These are phyloP conservation scores for Kuraishia hungarica DNA, from an alignment of 805 yeast genomes.

Conservation along the genomic window DNA sequence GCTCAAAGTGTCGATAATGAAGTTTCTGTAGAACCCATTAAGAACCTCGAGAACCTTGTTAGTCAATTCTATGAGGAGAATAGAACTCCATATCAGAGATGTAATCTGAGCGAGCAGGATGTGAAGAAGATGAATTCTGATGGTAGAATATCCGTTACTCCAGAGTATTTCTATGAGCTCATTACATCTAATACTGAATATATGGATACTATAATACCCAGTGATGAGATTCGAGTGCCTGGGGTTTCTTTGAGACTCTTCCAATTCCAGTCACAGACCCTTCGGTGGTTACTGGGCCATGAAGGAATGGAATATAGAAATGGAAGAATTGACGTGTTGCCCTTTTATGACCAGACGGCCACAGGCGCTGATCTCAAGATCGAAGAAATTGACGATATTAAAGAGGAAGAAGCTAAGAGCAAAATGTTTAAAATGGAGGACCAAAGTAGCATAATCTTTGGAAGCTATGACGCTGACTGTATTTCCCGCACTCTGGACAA, in stretches of 20 bases:
- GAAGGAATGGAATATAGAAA: constrained; percentile 33
- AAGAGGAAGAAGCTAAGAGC: constrained; percentile 4
- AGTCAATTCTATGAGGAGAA: neutral
- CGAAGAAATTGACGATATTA: neutral
- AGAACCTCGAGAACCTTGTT: neutral
- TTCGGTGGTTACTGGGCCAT: constrained; percentile 45
- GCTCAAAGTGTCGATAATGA: neutral
- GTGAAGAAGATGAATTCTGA: neutral
- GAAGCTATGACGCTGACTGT: neutral
- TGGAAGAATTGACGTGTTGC: neutral
- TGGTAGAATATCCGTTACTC: neutral
- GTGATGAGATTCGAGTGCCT: constrained; percentile 17
- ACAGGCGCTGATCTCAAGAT: neutral
- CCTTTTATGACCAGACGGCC: neutral
- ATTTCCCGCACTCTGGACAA: constrained; percentile 23
- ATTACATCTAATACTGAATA: constrained; percentile 35
- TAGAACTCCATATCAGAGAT: neutral
- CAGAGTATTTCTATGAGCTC: constrained; percentile 34
- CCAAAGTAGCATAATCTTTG: neutral
- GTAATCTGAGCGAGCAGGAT: neutral
- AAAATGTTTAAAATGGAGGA: constrained; percentile 13
- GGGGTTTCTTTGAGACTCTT: constrained; percentile 35
- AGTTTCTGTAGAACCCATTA: neutral
- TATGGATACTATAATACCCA: constrained; percentile 4
- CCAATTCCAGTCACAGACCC: constrained; percentile 44